Evolutionary conservation across 371 early-diverging fungal genomes (phyloP).

Genomic region (Parasitella parasitica): DNA sequence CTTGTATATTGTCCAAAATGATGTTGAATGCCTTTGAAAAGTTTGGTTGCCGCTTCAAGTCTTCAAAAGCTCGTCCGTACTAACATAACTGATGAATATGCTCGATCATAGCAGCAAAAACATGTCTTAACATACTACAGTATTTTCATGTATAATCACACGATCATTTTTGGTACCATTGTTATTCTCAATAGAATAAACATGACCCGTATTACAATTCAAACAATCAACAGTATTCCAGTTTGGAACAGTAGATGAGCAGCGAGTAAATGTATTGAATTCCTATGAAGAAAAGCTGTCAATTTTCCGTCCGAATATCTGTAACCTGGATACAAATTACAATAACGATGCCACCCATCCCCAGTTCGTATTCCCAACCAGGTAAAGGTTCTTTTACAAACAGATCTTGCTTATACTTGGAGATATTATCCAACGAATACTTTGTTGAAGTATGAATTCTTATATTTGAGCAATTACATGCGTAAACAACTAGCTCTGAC

Average conservation of each 20-base stretch:
- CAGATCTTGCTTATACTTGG: conserved; percentile 10
- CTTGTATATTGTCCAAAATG: conserved; percentile 7
- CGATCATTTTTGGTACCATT: conserved; percentile 7
- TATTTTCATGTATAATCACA: conserved; percentile 18
- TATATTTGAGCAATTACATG: conserved; percentile 44
- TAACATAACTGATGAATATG: background rate
- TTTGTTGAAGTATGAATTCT: conserved; percentile 38
- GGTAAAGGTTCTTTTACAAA: conserved; percentile 20
- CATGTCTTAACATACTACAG: conserved; percentile 1
- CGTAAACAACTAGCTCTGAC: conserved; percentile 36
- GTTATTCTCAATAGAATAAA: conserved; percentile 24
- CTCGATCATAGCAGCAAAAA: too few relatives aligned
- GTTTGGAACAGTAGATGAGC: background rate
- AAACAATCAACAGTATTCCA: conserved; percentile 37
- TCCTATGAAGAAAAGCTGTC: background rate
- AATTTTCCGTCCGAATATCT: background rate
- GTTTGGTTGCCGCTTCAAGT: conserved; percentile 8
- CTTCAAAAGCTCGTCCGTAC: conserved; percentile 16
- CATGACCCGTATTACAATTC: conserved; percentile 29
- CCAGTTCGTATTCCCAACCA: conserved; percentile 43
- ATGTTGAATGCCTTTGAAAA: conserved; percentile 32
- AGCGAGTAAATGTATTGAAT: conserved; percentile 10
- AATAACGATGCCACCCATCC: conserved; percentile 40
- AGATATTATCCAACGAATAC: conserved; percentile 18
- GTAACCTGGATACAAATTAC: conserved; percentile 21